These are phyloP conservation scores for Ananas comosus DNA, from an alignment of 176 grass and related monocot species.

Conservation along the genomic window DNA sequence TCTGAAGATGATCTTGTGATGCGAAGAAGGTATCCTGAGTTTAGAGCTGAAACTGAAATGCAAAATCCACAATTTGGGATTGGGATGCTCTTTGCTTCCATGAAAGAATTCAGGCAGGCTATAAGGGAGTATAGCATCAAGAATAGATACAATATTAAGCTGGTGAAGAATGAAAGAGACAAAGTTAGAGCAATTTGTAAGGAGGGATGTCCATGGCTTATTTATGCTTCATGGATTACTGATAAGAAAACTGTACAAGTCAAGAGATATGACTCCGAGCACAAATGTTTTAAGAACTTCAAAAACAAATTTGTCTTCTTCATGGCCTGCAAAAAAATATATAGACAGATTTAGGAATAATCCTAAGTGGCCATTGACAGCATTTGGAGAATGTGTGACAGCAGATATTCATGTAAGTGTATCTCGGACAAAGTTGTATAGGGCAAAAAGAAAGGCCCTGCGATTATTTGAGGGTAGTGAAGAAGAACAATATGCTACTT, in stretches of 20 bases:
- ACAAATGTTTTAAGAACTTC: background rate
- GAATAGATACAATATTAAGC: constrained; percentile 2
- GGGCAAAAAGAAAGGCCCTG: constrained; percentile 9
- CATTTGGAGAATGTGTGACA: background rate
- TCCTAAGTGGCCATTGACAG: constrained; percentile 4
- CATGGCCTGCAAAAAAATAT: constrained; percentile 7
- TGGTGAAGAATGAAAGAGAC: constrained; percentile 15
- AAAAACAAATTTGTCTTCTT: background rate
- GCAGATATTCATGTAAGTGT: constrained; percentile 1
- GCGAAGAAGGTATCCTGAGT: constrained; percentile 11
- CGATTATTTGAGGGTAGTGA: constrained; percentile 8
- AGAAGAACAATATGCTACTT: constrained; percentile 13
- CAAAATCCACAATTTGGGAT: constrained; percentile 8
- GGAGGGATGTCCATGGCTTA: constrained; percentile 12
- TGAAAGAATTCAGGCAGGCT: constrained; percentile 9
- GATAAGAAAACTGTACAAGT: constrained; percentile 4
- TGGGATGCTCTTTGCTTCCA: constrained; percentile 14
- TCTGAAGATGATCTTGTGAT: background rate
- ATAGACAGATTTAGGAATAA: constrained; percentile 11
- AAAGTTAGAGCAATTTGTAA: constrained; percentile 12
- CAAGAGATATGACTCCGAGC: constrained; percentile 7
- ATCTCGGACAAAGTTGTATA: constrained; percentile 7
- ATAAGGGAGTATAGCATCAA: constrained; percentile 10
- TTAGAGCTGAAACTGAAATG: constrained; percentile 11
- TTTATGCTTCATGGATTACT: constrained; percentile 15